phyloP scores from a whole-genome alignment of 1,139 yeast species.

The Scheffersomyces illinoinensis region DNA sequence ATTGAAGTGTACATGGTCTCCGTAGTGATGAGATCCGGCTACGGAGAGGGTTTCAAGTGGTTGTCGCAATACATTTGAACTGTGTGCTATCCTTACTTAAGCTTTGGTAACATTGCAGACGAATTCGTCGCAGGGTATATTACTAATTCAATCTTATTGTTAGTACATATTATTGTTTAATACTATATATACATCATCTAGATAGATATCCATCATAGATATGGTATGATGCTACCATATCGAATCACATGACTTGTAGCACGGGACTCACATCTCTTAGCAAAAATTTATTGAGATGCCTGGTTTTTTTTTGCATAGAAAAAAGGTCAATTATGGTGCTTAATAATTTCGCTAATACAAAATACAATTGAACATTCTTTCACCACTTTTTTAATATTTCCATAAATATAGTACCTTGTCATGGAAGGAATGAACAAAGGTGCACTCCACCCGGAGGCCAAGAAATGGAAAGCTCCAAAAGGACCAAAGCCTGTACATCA shows the following conservation, averaged over 20 bases:
- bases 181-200: neutral
- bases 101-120: constrained; percentile 1
- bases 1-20: constrained; percentile 97
- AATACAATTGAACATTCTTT: neutral
- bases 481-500: constrained; percentile 90
- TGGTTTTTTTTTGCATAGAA: neutral
- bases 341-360: neutral
- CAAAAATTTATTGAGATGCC: neutral
- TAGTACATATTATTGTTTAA: neutral
- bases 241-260: too few relatives aligned
- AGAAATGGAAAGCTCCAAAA: constrained; percentile 68
- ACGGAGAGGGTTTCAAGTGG: constrained; percentile 96
- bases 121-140: neutral
- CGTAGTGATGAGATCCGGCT: constrained; percentile 95
- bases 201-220: neutral
- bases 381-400: neutral
- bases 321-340: neutral
- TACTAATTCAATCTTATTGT: neutral
- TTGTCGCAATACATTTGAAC: constrained; percentile 83
- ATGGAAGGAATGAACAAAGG: constrained; percentile 36
- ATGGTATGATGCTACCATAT: neutral
- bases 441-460: constrained; percentile 48
- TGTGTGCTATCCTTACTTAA: neutral
- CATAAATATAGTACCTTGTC: neutral
- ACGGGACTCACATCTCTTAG: neutral